Conservation (phyloP, 2,329 filamentous ascomycete species). For the Eutypella sp. region DNA sequence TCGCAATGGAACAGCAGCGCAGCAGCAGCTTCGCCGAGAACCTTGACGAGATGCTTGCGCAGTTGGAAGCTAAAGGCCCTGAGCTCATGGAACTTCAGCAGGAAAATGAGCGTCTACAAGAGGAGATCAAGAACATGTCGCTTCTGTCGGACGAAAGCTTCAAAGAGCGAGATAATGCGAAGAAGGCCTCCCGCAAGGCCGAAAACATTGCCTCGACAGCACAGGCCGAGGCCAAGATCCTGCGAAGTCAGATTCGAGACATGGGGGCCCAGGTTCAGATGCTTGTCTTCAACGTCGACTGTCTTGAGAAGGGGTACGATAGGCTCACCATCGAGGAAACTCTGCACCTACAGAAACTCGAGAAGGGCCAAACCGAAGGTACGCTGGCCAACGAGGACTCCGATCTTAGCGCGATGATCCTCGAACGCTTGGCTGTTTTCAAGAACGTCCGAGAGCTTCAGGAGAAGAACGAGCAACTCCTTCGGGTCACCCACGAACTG, state of each 20-base stretch:
- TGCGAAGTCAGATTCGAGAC: slow-evolving; percentile 83
- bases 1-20: slow-evolving; percentile 68
- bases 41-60: slow-evolving; percentile 79
- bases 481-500: slow-evolving; percentile 77
- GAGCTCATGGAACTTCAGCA: slow-evolving; percentile 81
- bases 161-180: slow-evolving; percentile 72
- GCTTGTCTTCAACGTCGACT: slow-evolving; percentile 79
- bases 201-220: slow-evolving; percentile 64
- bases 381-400: slow-evolving; percentile 69
- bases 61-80: slow-evolving; percentile 79
- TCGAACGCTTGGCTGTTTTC: slow-evolving; percentile 83
- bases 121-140: slow-evolving; percentile 80
- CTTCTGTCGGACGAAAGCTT: slow-evolving; percentile 77
- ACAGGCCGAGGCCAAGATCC: slow-evolving; percentile 67
- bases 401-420: slow-evolving; percentile 84
- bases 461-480: slow-evolving; percentile 78
- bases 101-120: slow-evolving; percentile 74
- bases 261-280: slow-evolving; percentile 87
- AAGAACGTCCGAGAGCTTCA: slow-evolving; percentile 80
- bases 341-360: slow-evolving; percentile 70
- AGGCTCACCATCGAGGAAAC: slow-evolving; percentile 68
- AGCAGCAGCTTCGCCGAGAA: slow-evolving; percentile 70
- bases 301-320: slow-evolving; percentile 72
- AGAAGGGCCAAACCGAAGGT: slow-evolving; percentile 69
- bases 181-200: slow-evolving; percentile 72